A percentile compares a stretch with the other conserved stretches of the same genome.
These are phyloP conservation scores for Pisolithus marmoratus DNA, from an alignment of 768 basidiomycete species.

Conservation along the genomic window DNA sequence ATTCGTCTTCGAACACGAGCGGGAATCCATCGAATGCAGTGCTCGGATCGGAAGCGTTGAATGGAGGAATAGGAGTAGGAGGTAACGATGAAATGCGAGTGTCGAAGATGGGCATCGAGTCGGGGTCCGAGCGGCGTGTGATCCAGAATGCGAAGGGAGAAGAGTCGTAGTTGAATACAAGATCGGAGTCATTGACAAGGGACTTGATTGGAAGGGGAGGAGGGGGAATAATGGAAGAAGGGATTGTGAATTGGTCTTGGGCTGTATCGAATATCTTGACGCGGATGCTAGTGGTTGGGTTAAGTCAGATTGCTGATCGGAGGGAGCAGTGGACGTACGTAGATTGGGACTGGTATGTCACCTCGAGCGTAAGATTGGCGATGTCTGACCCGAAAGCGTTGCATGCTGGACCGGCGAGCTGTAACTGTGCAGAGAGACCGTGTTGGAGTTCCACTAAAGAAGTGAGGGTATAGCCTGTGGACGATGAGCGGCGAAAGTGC, in stretches of 20 bases:
- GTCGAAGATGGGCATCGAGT: slow-evolving; percentile 58
- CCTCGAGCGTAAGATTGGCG: slow-evolving; percentile 52
- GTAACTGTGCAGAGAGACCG: slow-evolving; percentile 52
- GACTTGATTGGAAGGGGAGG: slow-evolving; percentile 32
- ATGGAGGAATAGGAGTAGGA: slow-evolving; percentile 49
- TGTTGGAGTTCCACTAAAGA: slow-evolving; percentile 36
- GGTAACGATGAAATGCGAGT: slow-evolving; percentile 62
- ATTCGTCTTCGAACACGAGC: slow-evolving; percentile 75
- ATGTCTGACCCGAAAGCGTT: slow-evolving; percentile 63
- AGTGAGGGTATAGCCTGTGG: slow-evolving; percentile 49
- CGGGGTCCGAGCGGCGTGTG: slow-evolving; percentile 56
- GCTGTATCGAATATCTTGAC: slow-evolving; percentile 63
- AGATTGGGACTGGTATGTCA: slow-evolving; percentile 56
- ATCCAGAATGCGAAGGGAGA: slow-evolving; percentile 79
- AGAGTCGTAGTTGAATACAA: slow-evolving; percentile 61
- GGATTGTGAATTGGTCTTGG: slow-evolving; percentile 61
- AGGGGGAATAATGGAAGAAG: slow-evolving; percentile 44
- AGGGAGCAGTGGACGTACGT: slow-evolving; percentile 29
- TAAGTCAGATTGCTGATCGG: background rate
- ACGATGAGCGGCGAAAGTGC: background rate
- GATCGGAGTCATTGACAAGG: slow-evolving; percentile 44
- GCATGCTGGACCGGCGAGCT: slow-evolving; percentile 51
- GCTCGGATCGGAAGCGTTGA: slow-evolving; percentile 43
- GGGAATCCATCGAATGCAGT: slow-evolving; percentile 60
- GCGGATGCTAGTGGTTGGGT: slow-evolving; percentile 41